phyloP scores from a whole-genome alignment of 176 grass and related monocot genomes.

The Ananas comosus region DNA sequence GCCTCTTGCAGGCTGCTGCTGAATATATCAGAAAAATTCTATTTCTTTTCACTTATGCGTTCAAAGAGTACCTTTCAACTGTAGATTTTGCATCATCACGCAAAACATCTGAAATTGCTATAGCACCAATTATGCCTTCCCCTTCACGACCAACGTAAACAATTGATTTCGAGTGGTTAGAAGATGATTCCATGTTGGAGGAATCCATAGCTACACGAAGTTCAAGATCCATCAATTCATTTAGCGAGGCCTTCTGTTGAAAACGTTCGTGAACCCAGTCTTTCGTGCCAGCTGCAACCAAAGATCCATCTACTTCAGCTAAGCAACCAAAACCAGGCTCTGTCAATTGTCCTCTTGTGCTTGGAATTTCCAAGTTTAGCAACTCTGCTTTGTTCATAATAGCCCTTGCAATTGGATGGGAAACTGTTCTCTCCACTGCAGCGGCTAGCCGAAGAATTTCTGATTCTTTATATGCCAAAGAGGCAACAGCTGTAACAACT shows the following conservation, averaged over 20 bases:
- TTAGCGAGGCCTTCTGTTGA: constrained; percentile 38
- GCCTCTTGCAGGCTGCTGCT: too few relatives aligned
- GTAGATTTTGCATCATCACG: constrained; percentile 65
- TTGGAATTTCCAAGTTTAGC: constrained; percentile 55
- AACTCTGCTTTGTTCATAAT: constrained; percentile 70
- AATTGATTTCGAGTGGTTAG: constrained; percentile 68
- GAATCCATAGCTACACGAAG: constrained; percentile 34
- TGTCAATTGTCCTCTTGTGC: constrained; percentile 70
- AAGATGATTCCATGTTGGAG: constrained; percentile 38
- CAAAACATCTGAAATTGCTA: constrained; percentile 85
- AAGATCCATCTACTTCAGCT: constrained; percentile 77
- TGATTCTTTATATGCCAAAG: constrained; percentile 49
- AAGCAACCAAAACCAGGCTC: constrained; percentile 90
- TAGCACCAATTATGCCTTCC: constrained; percentile 89
- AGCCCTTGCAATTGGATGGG: constrained; percentile 94
- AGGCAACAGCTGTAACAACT: constrained; percentile 69
- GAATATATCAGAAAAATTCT: too few relatives aligned
- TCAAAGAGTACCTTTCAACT: constrained; percentile 51
- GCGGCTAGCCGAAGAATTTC: constrained; percentile 75
- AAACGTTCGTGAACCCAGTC: constrained; percentile 84
- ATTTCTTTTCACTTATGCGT: background rate
- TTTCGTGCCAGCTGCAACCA: constrained; percentile 77
- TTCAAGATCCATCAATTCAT: constrained; percentile 48
- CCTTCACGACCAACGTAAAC: constrained; percentile 75
- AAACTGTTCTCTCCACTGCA: constrained; percentile 90